These are phyloP conservation scores for Bipolaris oryzae DNA, from an alignment of 2,329 filamentous ascomycete species.

Conservation along the genomic window DNA sequence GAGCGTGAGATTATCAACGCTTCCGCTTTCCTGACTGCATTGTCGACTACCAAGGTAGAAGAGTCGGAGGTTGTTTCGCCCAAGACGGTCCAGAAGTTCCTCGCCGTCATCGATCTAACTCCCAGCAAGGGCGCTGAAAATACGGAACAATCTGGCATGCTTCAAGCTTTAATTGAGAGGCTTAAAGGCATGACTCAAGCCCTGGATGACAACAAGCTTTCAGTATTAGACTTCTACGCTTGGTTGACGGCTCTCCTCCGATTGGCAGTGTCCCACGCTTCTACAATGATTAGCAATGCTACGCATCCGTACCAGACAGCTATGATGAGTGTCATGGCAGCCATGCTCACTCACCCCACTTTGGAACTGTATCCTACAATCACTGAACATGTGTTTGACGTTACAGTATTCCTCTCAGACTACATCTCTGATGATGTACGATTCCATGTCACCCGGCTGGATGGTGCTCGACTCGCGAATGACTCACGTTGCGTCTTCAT, in stretches of 20 bases:
- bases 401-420: constrained; percentile 52
- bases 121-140: constrained; percentile 21
- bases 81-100: constrained; percentile 38
- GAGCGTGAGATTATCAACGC: constrained; percentile 45
- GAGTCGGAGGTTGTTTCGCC: constrained; percentile 14
- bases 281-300: constrained; percentile 30
- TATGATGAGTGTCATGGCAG: constrained; percentile 45
- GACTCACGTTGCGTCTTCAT: constrained; percentile 51
- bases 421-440: constrained; percentile 49
- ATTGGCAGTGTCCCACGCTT: constrained; percentile 48
- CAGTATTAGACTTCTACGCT: constrained; percentile 10
- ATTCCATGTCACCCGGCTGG: constrained; percentile 38
- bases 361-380: constrained; percentile 45
- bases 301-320: constrained; percentile 39
- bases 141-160: constrained; percentile 26
- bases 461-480: constrained; percentile 28
- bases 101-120: constrained; percentile 44
- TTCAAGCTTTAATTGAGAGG: constrained; percentile 38
- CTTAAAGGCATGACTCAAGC: constrained; percentile 39
- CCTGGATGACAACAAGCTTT: constrained; percentile 23
- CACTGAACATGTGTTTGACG: constrained; percentile 53
- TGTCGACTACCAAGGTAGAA: constrained; percentile 8
- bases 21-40: constrained; percentile 34
- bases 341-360: constrained; percentile 47
- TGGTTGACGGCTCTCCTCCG: constrained; percentile 49